Conservation (phyloP, 1,284 basidiomycete genomes). For the Cryptococcus jaspeensis region DNA sequence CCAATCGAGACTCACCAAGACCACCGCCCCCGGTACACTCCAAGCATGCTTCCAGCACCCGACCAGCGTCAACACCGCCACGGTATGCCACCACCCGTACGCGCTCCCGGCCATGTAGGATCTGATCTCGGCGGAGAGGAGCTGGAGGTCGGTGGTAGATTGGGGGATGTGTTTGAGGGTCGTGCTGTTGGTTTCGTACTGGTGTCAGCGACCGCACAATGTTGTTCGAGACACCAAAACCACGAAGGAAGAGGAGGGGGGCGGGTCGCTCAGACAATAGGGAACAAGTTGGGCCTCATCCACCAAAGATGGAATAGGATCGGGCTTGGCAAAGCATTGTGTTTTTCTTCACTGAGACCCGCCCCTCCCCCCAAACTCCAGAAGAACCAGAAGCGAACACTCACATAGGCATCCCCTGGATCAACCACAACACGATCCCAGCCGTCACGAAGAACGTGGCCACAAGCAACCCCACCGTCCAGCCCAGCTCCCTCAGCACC, state of each 20-base stretch:
- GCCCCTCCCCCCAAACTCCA: background rate
- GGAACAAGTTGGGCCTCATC: too few species aligned
- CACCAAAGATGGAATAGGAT: too few species aligned
- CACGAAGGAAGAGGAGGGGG: too few species aligned
- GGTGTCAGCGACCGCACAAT: too few species aligned
- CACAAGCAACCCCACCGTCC: constrained; percentile 46
- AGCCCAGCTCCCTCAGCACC: constrained; percentile 46
- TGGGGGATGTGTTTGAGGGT: constrained; percentile 48
- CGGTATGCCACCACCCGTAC: constrained; percentile 50
- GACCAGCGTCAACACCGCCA: constrained; percentile 77
- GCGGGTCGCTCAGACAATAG: too few species aligned
- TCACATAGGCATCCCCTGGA: constrained; percentile 50
- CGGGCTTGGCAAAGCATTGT: too few species aligned
- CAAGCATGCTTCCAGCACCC: constrained; percentile 92
- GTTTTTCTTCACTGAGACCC: background rate
- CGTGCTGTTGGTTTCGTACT: constrained; percentile 35
- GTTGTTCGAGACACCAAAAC: too few species aligned
- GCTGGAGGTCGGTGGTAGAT: constrained; percentile 50
- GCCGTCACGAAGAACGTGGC: constrained; percentile 44
- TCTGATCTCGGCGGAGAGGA: constrained; percentile 49
- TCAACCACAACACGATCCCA: constrained; percentile 40
- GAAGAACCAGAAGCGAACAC: constrained; percentile 14
- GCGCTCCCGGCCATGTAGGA: constrained; percentile 47
- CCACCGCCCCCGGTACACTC: constrained; percentile 86
- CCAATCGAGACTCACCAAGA: constrained; percentile 73